Base-by-base conservation (phyloP, 495 filamentous ascomycete genomes). In the Polyplosphaeria fusca region DNA sequence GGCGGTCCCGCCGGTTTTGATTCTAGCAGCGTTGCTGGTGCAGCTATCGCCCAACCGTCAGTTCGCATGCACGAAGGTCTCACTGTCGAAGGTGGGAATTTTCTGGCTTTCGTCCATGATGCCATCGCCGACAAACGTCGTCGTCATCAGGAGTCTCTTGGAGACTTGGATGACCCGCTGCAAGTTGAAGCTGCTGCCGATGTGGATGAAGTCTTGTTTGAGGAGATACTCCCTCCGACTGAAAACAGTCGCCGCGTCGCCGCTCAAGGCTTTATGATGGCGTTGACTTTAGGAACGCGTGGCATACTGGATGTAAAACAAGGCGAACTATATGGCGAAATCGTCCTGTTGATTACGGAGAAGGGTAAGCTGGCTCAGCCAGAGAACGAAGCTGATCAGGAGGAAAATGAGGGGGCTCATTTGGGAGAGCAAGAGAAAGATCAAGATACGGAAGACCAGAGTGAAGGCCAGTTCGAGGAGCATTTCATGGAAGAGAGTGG, bases 191-290 rank as follows among this genome's bases (percentile, higher is more conserved):
- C 58, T 49, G 38, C 74, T 67, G 76, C 55, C 68, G 63, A 57
- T 23, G 19, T 58, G 3, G 51, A 58, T 19, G 68, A 73, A n/a
- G 72, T 82, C 24, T 32, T 69, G 0, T 89, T 94, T 64, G 79
- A 82, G 45, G 69, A 79, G 22, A 64, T 91, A 13, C 73, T 88
- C 18, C 78, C 84, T 20, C 76, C 77, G 0, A 53, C 46, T 20
- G 68, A 76, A 22, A 82, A 82, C 32, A 77, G 73, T 24, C 74
- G 73, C 13, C 69, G 76, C 14, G 80, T 89, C 0, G 86, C 86
- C 32, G 84, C 84, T 7, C 86, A 90, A 62, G 88, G 78, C 0
- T 77, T 94, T 54, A 80, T 87, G 69, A 84, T 92, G 70, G 76
- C 83, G 12, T 78, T 94, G 14, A 74, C 79, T 16, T 80, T 92